These are phyloP conservation scores for Rhodotorula paludigena DNA, from an alignment of 768 basidiomycete genomes.

Conservation along the genomic window DNA sequence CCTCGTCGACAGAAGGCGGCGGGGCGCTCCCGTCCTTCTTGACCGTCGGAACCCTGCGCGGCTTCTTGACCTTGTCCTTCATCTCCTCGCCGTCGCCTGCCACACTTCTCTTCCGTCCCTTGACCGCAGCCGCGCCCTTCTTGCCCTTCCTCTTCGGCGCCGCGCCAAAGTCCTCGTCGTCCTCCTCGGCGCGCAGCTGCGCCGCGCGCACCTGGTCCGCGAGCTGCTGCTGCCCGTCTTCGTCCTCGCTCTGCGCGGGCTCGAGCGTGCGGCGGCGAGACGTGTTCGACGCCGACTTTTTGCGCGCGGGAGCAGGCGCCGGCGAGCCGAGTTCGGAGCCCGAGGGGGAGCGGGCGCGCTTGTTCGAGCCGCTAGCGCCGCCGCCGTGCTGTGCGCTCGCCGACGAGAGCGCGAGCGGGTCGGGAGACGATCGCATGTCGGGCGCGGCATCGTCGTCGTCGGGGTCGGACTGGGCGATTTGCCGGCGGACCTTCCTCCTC, in stretches of 20 bases:
- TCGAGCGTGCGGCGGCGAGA: neutral
- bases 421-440: neutral
- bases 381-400: neutral
- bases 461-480: neutral
- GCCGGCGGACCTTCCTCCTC: neutral
- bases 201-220: fast-evolving
- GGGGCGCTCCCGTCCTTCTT: neutral
- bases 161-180: neutral
- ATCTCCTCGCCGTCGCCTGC: neutral
- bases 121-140: neutral
- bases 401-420: neutral
- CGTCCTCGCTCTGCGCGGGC: conserved; percentile 15
- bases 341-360: neutral
- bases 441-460: neutral
- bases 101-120: too few relatives aligned
- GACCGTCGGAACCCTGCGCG: conserved; percentile 10
- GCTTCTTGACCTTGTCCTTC: neutral
- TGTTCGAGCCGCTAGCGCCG: neutral
- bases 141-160: neutral
- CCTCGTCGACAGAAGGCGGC: too few relatives aligned
- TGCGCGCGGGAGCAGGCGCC: neutral
- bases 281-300: neutral
- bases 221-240: neutral
- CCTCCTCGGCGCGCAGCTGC: neutral
- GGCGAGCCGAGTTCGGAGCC: neutral